A percentile compares a stretch with the other conserved stretches of the same genome.
These are phyloP conservation scores for Cryphonectria nitschkei DNA, from an alignment of 2,329 filamentous ascomycete genomes.

Conservation along the genomic window DNA sequence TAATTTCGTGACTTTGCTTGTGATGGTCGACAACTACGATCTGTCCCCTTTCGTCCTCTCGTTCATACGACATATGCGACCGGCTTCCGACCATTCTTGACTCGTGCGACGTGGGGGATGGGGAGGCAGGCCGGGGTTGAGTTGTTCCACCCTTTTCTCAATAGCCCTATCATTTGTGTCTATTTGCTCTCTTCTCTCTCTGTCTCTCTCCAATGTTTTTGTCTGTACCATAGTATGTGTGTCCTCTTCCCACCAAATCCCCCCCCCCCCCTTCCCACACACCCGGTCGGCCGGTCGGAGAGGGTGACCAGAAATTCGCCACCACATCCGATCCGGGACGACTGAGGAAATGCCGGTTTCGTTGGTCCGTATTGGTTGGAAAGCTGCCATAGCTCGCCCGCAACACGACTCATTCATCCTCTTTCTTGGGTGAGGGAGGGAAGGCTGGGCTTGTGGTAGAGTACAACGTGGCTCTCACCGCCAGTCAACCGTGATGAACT, in stretches of 20 bases:
- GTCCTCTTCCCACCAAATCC: too few relatives aligned
- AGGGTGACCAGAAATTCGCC: background rate
- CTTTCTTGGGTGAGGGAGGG: too few relatives aligned
- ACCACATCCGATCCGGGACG: constrained; percentile 1
- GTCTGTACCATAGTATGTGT: too few relatives aligned
- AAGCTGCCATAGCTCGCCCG: background rate
- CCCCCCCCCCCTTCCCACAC: background rate
- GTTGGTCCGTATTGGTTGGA: background rate
- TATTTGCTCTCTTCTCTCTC: background rate
- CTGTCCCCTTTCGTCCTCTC: background rate
- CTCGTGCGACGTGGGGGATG: constrained; percentile 17
- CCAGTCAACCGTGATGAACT: background rate
- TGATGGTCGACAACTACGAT: constrained; percentile 10
- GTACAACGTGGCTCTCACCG: background rate
- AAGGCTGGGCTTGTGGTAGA: too few relatives aligned
- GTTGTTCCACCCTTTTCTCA: background rate
- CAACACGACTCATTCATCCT: background rate
- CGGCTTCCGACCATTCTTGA: constrained; percentile 13
- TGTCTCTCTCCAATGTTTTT: background rate
- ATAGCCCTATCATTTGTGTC: background rate
- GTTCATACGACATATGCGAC: constrained; percentile 5
- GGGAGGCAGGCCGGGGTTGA: background rate
- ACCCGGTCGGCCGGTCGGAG: background rate
- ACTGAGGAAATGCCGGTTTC: background rate
- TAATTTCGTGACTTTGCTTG: background rate